Evolutionary conservation across 2,329 filamentous ascomycete species (phyloP), one percentile per base, ranked within the genome.

Genomic region (Stagonosporopsis vannaccii): DNA sequence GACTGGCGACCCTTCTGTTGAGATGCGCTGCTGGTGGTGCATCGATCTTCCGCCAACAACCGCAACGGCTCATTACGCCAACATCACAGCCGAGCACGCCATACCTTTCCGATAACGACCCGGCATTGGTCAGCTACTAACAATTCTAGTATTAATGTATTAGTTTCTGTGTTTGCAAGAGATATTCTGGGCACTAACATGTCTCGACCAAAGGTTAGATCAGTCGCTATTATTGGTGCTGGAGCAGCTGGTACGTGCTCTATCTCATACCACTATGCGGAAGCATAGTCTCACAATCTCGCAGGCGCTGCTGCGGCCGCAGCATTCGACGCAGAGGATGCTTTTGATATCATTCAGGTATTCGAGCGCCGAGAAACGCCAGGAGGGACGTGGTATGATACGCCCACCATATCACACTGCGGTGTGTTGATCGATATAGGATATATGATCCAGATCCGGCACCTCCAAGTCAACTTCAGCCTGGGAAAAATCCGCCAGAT

Each of bases 361-460:
- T 76, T 75, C 42, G 75, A 76, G 58, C 63, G 73, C 26, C 63
- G 72, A 43, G 71, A 70, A 40, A 65, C 62, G 23, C 59, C 73
- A 17, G 73, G 75, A 39, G 75, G 75, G 20, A 76, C 74, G 42
- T 75, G 75, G 74, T 72, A 60, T 42, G 19, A 19, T 33, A n/a
- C 30, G 22, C 26, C 9, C 2, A 15, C 7, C 1, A n/a, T 40
- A n/a, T 6, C 33, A 15, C 23, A 7, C 6, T 12, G 23, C 17
- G 4, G 22, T 17, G n/a, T 4, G 6, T n/a, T 55, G n/a, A 55
- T 6, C 9, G 15, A 15, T 17, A 17, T 30, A 84, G 82, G 83
- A 84, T 84, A 48, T 82, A 83, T 55, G 83, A 85, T 60, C 62
- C 78, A 0, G 75, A 77, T 8, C 78, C 80, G 2, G 68, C 71